Percentiles rank a stretch among this genome's conserved stretches.
Conservation (phyloP, 768 basidiomycete species). For the Agrocybe pediades region DNA sequence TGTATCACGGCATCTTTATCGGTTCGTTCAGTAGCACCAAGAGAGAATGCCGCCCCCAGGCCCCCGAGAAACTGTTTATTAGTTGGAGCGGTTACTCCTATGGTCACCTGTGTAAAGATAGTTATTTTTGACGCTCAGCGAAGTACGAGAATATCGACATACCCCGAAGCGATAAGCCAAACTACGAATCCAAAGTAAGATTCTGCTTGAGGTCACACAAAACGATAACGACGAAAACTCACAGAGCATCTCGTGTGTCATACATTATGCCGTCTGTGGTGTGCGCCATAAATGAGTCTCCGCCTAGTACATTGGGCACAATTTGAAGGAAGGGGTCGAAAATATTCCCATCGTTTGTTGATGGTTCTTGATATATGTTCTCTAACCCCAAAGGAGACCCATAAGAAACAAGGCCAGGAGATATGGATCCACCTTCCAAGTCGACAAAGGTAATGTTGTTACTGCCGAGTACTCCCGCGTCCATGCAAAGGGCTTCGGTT, state of each 20-base stretch:
- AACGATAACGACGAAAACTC: conserved; percentile 29
- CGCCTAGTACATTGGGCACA: conserved; percentile 53
- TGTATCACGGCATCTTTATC: conserved; percentile 65
- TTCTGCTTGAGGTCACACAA: neutral
- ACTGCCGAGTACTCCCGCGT: conserved; percentile 12
- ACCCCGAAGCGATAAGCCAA: conserved; percentile 74
- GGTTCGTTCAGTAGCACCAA: conserved; percentile 59
- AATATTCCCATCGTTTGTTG: conserved; percentile 68
- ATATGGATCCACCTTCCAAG: conserved; percentile 69
- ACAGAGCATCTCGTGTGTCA: conserved; percentile 72
- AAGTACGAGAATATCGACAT: conserved; percentile 10
- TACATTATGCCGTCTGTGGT: conserved; percentile 79
- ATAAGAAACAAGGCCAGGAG: conserved; percentile 68
- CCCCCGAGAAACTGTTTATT: conserved; percentile 58
- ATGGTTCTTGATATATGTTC: conserved; percentile 67
- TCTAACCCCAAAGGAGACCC: conserved; percentile 73
- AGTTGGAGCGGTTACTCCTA: conserved; percentile 63
- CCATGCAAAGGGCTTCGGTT: conserved; percentile 22
- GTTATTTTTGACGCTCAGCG: neutral
- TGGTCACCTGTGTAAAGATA: conserved; percentile 43
- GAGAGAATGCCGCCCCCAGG: conserved; percentile 65
- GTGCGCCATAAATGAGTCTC: conserved; percentile 50
- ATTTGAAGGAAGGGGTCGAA: conserved; percentile 52
- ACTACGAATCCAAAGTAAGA: conserved; percentile 31
- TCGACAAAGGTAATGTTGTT: conserved; percentile 46